Percentiles rank a stretch among this genome's conserved stretches.
Evolutionary conservation across 1,139 yeast genomes (phyloP).

Genomic region (Suhomyces atakaporum): DNA sequence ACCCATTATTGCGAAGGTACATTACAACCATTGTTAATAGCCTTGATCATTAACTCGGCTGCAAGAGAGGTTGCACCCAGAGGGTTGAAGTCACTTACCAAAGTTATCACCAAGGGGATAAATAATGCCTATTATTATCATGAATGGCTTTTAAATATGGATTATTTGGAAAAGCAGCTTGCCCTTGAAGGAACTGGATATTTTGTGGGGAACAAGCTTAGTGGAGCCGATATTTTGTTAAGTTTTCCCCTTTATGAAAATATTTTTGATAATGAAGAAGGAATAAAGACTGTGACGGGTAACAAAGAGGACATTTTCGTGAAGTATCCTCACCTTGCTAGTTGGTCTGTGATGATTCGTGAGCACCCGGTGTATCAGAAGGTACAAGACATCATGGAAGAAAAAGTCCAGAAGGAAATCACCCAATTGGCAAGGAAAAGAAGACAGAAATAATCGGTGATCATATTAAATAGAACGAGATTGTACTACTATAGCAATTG

Average conservation of each 20-base stretch:
- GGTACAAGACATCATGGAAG: slow-evolving; percentile 31
- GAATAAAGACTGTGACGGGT: slow-evolving; percentile 36
- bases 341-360: slow-evolving; percentile 41
- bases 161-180: slow-evolving; percentile 43
- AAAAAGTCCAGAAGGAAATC: slow-evolving; percentile 22
- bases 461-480: background rate
- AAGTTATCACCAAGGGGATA: slow-evolving; percentile 42
- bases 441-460: background rate
- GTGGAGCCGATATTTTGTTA: slow-evolving; percentile 62
- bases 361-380: slow-evolving; percentile 35
- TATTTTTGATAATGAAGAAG: slow-evolving; percentile 43
- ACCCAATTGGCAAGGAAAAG: slow-evolving; percentile 2
- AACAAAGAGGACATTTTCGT: slow-evolving; percentile 35
- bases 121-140: slow-evolving; percentile 45
- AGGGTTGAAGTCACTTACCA: slow-evolving; percentile 44
- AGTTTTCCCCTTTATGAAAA: slow-evolving; percentile 47
- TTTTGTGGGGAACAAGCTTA: slow-evolving; percentile 56
- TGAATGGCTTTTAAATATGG: slow-evolving; percentile 44
- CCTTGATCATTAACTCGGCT: slow-evolving; percentile 43
- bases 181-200: slow-evolving; percentile 44
- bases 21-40: slow-evolving; percentile 47
- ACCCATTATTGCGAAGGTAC: slow-evolving; percentile 61
- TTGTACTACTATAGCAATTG: too few relatives aligned
- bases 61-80: slow-evolving; percentile 48
- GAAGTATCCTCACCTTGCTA: slow-evolving; percentile 34